Evolutionary conservation across 495 filamentous ascomycete species (phyloP).

Genomic region (Talaromyces ruber): DNA sequence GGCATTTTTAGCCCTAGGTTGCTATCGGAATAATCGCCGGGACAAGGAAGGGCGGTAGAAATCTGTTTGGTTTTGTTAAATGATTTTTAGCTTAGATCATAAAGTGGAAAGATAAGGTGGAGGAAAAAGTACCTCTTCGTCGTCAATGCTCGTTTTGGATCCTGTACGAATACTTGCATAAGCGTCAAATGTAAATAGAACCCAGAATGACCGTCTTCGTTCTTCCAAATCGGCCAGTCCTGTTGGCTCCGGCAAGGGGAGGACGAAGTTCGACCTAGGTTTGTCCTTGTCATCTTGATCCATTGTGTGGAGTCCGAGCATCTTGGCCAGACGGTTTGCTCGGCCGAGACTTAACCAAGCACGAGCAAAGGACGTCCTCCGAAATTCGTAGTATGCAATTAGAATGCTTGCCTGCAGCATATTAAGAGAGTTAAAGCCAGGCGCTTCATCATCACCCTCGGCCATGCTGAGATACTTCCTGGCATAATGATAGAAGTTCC

Average conservation of each 20-base stretch:
- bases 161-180: constrained; percentile 84
- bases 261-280: not conserved
- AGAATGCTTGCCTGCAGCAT: constrained; percentile 11
- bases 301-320: not conserved
- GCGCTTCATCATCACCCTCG: constrained; percentile 9
- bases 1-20: not conserved
- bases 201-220: constrained; percentile 75
- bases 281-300: not conserved
- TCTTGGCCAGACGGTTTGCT: not conserved
- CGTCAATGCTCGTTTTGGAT: constrained; percentile 80
- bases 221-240: constrained; percentile 63
- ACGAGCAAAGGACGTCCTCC: constrained; percentile 10
- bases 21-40: not conserved
- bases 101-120: not conserved
- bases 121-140: constrained; percentile 49
- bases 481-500: constrained; percentile 8
- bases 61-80: constrained; percentile 46
- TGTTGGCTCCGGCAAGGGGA: not conserved
- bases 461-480: constrained; percentile 8
- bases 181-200: constrained; percentile 69
- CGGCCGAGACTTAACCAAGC: constrained; percentile 15
- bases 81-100: constrained; percentile 12
- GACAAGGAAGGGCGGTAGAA: not conserved
- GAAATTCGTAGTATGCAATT: constrained; percentile 12
- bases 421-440: constrained; percentile 7